Evolutionary conservation across 805 yeast genomes (phyloP).

Genomic region (Nakazawaea laoshanensis): DNA sequence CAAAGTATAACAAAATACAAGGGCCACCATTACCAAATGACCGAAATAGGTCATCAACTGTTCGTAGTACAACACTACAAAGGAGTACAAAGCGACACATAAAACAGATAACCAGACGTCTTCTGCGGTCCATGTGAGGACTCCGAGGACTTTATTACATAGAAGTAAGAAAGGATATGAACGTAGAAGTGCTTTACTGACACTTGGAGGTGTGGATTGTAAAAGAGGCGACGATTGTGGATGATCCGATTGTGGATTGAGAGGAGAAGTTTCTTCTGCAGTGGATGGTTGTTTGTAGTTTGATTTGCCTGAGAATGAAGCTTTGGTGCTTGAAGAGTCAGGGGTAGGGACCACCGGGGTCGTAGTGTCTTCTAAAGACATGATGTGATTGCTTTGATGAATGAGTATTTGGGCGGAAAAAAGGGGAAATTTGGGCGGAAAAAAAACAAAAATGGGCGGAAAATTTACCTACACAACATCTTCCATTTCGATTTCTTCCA

Average conservation of each 20-base stretch:
- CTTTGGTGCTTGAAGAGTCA: constrained; percentile 26
- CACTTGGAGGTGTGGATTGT: constrained; percentile 85
- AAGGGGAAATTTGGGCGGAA: too few species aligned
- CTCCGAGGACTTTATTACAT: constrained; percentile 58
- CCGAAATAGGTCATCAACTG: constrained; percentile 73
- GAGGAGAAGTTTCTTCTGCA: background rate
- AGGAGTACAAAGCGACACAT: constrained; percentile 42
- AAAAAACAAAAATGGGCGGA: too few species aligned
- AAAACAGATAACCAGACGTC: constrained; percentile 71
- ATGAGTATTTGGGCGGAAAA: too few species aligned
- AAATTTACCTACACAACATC: constrained; percentile 43
- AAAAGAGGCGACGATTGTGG: constrained; percentile 72
- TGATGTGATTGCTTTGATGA: too few species aligned
- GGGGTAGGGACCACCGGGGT: constrained; percentile 12
- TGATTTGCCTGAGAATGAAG: constrained; percentile 30
- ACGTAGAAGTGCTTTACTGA: constrained; percentile 71
- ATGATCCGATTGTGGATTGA: constrained; percentile 7
- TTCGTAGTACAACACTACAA: constrained; percentile 71
- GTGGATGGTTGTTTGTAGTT: constrained; percentile 11
- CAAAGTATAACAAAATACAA: constrained; percentile 51
- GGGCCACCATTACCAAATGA: constrained; percentile 60
- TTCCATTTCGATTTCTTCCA: constrained; percentile 69
- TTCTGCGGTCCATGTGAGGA: constrained; percentile 87
- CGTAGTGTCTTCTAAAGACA: too few species aligned
- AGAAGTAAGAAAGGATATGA: constrained; percentile 81